Evolutionary conservation across 176 grass and related monocot species (phyloP).

Genomic region (Eragrostis curvula): DNA sequence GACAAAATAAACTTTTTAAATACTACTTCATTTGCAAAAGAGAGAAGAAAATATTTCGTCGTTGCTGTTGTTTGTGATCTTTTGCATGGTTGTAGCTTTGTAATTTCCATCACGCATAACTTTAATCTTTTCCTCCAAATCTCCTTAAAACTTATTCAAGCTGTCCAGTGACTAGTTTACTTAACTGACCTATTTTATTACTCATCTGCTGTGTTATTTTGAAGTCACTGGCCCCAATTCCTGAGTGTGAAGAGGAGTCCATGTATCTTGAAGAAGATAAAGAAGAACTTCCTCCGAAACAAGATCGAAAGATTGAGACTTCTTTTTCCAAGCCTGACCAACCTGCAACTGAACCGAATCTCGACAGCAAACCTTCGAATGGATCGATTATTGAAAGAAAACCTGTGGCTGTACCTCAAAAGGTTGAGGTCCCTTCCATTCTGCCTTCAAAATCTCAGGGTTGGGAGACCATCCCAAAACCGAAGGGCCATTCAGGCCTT

Average conservation of each 20-base stretch:
- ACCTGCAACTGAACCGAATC: slow-evolving; percentile 2
- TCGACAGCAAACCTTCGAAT: slow-evolving; percentile 7
- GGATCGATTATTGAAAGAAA: slow-evolving; percentile 18
- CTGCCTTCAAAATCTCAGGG: slow-evolving; percentile 49
- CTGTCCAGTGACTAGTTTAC: background rate
- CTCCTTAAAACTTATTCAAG: slow-evolving; percentile 12
- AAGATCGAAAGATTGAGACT: slow-evolving; percentile 28
- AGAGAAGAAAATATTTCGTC: background rate
- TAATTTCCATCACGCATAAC: background rate
- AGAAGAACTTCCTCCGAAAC: slow-evolving; percentile 38
- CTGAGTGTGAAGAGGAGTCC: slow-evolving; percentile 85
- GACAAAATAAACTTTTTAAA: background rate
- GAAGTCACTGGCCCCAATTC: slow-evolving; percentile 88
- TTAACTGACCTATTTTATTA: slow-evolving; percentile 14
- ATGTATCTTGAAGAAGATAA: slow-evolving; percentile 62
- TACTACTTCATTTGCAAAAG: background rate
- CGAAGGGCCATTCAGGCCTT: slow-evolving; percentile 88
- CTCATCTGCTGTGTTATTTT: slow-evolving; percentile 21
- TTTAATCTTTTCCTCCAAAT: background rate
- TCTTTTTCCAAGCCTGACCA: slow-evolving; percentile 14
- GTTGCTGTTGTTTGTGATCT: background rate
- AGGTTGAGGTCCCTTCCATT: slow-evolving; percentile 16
- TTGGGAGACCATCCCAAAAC: slow-evolving; percentile 76
- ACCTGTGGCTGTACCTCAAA: slow-evolving; percentile 25
- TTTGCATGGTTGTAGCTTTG: background rate